Conservation (phyloP, 305 asterid genomes). For the Fraxinus albicans region DNA sequence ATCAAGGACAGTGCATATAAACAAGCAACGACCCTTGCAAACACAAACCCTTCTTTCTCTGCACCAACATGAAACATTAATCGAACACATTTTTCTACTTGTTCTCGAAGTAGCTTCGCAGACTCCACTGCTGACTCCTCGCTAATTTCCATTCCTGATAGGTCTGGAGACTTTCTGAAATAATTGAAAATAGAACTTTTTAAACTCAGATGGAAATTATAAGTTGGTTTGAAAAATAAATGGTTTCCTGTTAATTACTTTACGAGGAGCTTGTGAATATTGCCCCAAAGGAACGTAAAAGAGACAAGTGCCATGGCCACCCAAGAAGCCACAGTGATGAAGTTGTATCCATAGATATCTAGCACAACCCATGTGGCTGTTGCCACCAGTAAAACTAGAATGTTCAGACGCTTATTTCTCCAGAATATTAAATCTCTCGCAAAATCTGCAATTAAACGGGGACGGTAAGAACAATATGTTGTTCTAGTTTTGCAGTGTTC, state of each 20-base stretch:
- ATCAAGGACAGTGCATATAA: slow-evolving; percentile 37
- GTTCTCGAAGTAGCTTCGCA: slow-evolving; percentile 27
- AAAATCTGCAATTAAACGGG: slow-evolving; percentile 18
- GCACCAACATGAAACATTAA: slow-evolving; percentile 45
- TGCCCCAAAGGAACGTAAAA: slow-evolving; percentile 45
- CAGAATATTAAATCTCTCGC: slow-evolving; percentile 44
- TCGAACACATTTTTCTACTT: slow-evolving; percentile 31
- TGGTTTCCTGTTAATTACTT: slow-evolving; percentile 33
- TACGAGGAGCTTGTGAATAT: slow-evolving; percentile 37
- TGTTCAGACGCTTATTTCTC: slow-evolving; percentile 45
- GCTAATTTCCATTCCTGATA: slow-evolving; percentile 43
- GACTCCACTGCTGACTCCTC: slow-evolving; percentile 37
- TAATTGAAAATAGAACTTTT: background rate
- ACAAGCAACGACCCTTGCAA: slow-evolving; percentile 31
- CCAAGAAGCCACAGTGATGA: slow-evolving; percentile 49
- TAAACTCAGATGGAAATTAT: no score
- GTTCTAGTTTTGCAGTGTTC: background rate
- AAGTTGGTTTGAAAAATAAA: background rate
- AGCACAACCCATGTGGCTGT: slow-evolving; percentile 44
- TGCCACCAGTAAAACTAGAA: slow-evolving; percentile 34
- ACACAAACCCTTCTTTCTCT: slow-evolving; percentile 51
- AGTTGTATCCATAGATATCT: slow-evolving; percentile 41
- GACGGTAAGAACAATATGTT: background rate
- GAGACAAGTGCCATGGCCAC: slow-evolving; percentile 40
- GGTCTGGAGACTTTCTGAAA: slow-evolving; percentile 47